Base-by-base conservation (phyloP, 805 yeast genomes). In the Wickerhamiella sergipiensis region DNA sequence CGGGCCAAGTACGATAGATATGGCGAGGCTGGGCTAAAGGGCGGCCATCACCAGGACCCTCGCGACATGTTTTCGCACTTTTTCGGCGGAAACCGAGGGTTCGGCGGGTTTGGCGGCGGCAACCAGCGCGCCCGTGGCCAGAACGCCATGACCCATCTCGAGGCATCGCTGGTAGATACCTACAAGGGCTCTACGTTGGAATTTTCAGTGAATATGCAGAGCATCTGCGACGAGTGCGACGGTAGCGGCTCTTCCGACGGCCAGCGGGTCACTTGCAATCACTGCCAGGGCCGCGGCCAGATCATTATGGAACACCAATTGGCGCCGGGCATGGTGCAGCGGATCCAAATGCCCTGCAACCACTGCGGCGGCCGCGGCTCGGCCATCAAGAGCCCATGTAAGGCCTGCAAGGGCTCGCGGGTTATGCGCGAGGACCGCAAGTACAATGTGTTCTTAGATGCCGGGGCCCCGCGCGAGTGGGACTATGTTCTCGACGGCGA, bases 181-280 rank as follows among this genome's bases (percentile, higher is more conserved):
- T 92, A 75, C 64, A 71, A 65, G 29, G 98, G 98, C n/a, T 69
- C 69, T 10, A 72, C 73, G 33, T 57, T 78, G 19, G 83, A 78
- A 38, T 79, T 87, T 55, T 67, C 70, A 6, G 70, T 89, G 39
- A 73, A 78, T 45, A 72, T 89, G 77, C 83, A 82, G 61, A 81
- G 85, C 55, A 65, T 81, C 19, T 92, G 98, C 68, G 77, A 74
- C 39, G 70, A 71, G 50, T 92, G 98, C 66, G 72, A 77, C 4
- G 98, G 97, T 12, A 71, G 83, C 5, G 98, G 98, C 1, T 80
- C 92, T 1, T 76, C 79, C 46, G 97, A 89, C 65, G 88, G 90
- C 12, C 66, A 79, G 59, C 72, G 71, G 9, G 81, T 80, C 50
- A 66, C 64, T 33, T 92, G 98, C 71, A 56, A 65, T 0, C 69